phyloP scores from a whole-genome alignment of 2,329 filamentous ascomycete genomes.

The Cordyceps tenuipes region DNA sequence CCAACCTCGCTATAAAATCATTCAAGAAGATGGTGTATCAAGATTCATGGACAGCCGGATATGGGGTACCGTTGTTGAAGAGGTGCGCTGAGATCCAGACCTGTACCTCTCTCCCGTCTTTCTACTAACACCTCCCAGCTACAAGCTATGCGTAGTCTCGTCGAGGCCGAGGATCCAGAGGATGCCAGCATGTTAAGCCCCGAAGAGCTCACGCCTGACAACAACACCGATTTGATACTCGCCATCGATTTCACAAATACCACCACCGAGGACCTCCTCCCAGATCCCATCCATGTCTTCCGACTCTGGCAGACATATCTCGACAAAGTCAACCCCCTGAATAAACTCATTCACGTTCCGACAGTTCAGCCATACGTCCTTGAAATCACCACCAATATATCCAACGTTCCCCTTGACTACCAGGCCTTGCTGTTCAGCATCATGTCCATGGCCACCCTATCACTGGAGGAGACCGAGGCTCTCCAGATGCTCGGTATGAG shows the following conservation, averaged over 20 bases:
- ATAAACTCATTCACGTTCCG: constrained; percentile 65
- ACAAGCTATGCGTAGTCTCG: constrained; percentile 50
- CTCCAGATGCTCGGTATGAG: constrained; percentile 41
- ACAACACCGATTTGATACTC: constrained; percentile 43
- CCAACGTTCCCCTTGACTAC: constrained; percentile 45
- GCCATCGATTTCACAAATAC: constrained; percentile 30
- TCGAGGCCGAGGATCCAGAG: constrained; percentile 40
- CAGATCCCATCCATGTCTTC: constrained; percentile 57
- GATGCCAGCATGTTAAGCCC: constrained; percentile 42
- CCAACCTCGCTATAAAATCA: constrained; percentile 43
- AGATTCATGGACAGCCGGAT: constrained; percentile 51
- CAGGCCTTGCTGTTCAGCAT: constrained; percentile 59
- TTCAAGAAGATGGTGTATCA: constrained; percentile 45
- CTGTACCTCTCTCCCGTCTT: neutral
- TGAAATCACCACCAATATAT: constrained; percentile 50
- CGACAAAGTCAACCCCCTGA: constrained; percentile 65
- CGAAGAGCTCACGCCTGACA: constrained; percentile 42
- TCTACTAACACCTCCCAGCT: constrained; percentile 31
- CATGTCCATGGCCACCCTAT: constrained; percentile 52
- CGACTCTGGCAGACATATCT: constrained; percentile 68
- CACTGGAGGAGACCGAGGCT: constrained; percentile 49
- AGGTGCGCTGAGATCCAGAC: constrained; percentile 29
- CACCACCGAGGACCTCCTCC: constrained; percentile 47
- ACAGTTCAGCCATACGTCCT: constrained; percentile 58
- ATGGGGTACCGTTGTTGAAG: constrained; percentile 45